A percentile compares a stretch with the other conserved stretches of the same genome.
Conservation (phyloP, 2,329 filamentous ascomycete species). For the Stemphylium vesicarium region DNA sequence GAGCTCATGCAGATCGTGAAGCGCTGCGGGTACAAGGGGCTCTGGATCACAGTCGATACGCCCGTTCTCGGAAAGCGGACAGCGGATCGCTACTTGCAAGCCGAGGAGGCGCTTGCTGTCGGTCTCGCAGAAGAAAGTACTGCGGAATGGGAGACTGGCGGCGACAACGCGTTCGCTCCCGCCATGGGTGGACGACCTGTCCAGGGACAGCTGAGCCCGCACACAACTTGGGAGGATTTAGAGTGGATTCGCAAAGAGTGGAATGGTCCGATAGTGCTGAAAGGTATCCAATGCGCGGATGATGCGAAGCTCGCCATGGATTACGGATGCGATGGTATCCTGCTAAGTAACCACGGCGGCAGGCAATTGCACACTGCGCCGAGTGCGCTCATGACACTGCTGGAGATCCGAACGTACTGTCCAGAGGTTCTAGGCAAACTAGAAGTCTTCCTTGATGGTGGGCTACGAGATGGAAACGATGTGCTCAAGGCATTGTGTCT, state of each 20-base stretch:
- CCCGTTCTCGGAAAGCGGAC: slow-evolving; percentile 45
- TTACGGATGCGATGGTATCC: slow-evolving; percentile 55
- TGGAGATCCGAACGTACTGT: slow-evolving; percentile 48
- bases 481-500: slow-evolving; percentile 50
- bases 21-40: slow-evolving; percentile 40
- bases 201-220: slow-evolving; percentile 47
- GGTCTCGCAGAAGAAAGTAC: slow-evolving; percentile 59
- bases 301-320: slow-evolving; percentile 55
- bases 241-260: slow-evolving; percentile 52
- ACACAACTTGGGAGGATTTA: slow-evolving; percentile 59
- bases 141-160: slow-evolving; percentile 59
- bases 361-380: slow-evolving; percentile 57
- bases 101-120: slow-evolving; percentile 57
- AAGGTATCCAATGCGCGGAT: slow-evolving; percentile 54
- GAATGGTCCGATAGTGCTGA: slow-evolving; percentile 52
- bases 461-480: slow-evolving; percentile 47
- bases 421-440: slow-evolving; percentile 46
- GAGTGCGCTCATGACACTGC: slow-evolving; percentile 45
- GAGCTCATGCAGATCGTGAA: slow-evolving; percentile 43
- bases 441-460: slow-evolving; percentile 49
- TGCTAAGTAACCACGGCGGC: slow-evolving; percentile 62
- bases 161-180: slow-evolving; percentile 62
- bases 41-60: slow-evolving; percentile 49
- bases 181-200: slow-evolving; percentile 59
- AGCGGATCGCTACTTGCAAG: slow-evolving; percentile 46